These are phyloP conservation scores for Passiflora organensis DNA, from an alignment of 345 rosid species.

Conservation along the genomic window DNA sequence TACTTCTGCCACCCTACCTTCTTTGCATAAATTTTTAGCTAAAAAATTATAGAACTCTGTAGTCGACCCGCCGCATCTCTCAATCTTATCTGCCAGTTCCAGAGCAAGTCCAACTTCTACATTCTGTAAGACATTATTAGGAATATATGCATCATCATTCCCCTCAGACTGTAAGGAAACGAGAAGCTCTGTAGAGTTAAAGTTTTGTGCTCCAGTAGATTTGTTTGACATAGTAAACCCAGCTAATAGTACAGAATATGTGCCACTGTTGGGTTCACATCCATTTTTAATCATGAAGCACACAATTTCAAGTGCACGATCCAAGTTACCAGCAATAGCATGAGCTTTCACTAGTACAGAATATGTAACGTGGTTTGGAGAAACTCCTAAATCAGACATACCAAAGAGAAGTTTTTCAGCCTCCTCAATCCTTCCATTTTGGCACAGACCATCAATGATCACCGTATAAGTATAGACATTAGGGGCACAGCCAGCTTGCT, in stretches of 20 bases:
- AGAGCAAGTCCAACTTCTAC: slow-evolving; percentile 27
- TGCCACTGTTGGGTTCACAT: slow-evolving; percentile 28
- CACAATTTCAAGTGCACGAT: slow-evolving; percentile 32
- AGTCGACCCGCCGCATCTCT: slow-evolving; percentile 27
- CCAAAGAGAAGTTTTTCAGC: slow-evolving; percentile 33
- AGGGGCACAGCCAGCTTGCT: slow-evolving; percentile 39
- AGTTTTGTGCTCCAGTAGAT: slow-evolving; percentile 5
- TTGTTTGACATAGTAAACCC: slow-evolving; percentile 28
- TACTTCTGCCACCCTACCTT: slow-evolving; percentile 35
- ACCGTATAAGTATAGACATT: slow-evolving; percentile 45
- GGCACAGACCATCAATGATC: slow-evolving; percentile 40
- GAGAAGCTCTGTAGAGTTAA: not conserved
- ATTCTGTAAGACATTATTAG: slow-evolving; percentile 20
- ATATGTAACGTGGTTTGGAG: slow-evolving; percentile 43
- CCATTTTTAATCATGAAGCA: slow-evolving; percentile 35
- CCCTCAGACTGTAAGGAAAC: not conserved
- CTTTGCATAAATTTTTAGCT: slow-evolving; percentile 27
- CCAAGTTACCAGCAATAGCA: slow-evolving; percentile 29
- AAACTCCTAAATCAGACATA: slow-evolving; percentile 36
- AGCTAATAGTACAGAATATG: slow-evolving; percentile 31
- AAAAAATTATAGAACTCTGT: slow-evolving; percentile 26
- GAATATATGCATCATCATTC: slow-evolving; percentile 6
- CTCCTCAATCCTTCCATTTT: slow-evolving; percentile 35
- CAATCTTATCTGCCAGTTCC: slow-evolving; percentile 26
- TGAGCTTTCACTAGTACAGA: slow-evolving; percentile 39